phyloP scores from a whole-genome alignment of 2,329 filamentous ascomycete genomes.

The Sporothrix variecibatus region DNA sequence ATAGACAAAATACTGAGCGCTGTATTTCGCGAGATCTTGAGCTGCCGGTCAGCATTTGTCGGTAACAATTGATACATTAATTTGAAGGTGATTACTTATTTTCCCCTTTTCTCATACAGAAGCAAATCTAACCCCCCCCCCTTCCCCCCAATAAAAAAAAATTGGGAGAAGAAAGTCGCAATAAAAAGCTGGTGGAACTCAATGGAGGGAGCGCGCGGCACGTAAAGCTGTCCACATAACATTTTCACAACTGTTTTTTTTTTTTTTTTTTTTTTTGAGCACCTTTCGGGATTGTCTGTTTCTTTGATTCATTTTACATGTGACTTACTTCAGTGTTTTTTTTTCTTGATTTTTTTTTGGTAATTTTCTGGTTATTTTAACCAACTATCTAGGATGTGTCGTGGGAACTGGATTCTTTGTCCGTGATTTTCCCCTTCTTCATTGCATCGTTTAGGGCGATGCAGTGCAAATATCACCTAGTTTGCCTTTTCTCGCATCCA shows the following conservation, averaged over 20 bases:
- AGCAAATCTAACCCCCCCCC: no score
- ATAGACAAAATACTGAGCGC: background rate
- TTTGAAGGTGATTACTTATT: no score
- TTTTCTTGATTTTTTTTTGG: background rate
- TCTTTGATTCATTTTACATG: background rate
- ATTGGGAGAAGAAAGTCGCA: no score
- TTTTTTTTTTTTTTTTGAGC: background rate
- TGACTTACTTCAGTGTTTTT: background rate
- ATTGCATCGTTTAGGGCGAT: background rate
- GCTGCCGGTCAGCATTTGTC: no score
- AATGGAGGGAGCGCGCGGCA: no score
- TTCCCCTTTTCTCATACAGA: no score
- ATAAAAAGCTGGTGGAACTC: no score
- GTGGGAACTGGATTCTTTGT: background rate
- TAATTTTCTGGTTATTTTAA: background rate
- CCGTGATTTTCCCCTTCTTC: background rate
- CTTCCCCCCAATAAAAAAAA: no score
- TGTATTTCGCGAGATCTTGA: no score
- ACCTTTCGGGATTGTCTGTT: background rate
- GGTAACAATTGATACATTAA: no score
- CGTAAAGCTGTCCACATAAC: no score
- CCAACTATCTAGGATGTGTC: conserved; percentile 13
- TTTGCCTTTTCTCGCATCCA: background rate
- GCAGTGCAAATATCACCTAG: background rate
- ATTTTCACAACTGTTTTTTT: no score